Percentiles rank a stretch among this genome's conserved stretches.
phyloP scores from a whole-genome alignment of 2,329 filamentous ascomycete genomes.

The Claviceps africana region DNA sequence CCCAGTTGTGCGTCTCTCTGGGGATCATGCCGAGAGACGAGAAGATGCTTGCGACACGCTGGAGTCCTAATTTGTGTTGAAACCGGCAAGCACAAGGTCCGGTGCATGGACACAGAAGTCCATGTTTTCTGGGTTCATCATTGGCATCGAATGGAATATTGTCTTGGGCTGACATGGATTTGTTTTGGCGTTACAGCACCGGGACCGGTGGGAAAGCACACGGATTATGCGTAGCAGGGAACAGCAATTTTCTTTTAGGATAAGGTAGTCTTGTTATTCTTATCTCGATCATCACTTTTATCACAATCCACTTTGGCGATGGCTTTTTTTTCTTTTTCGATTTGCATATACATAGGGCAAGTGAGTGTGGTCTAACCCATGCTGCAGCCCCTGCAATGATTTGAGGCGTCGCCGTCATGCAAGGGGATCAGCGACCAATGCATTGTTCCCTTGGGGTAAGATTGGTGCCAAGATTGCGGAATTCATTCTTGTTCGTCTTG shows the following conservation, averaged over 20 bases:
- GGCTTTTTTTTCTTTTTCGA: background rate
- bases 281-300: constrained; percentile 1
- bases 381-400: background rate
- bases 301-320: background rate
- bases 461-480: too few species aligned
- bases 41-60: background rate
- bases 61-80: background rate
- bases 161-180: constrained; percentile 5
- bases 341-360: background rate
- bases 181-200: constrained; percentile 9
- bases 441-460: too few species aligned
- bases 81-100: background rate
- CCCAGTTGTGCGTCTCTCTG: background rate
- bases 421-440: background rate
- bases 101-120: background rate
- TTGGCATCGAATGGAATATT: constrained; percentile 3
- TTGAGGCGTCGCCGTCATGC: background rate
- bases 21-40: background rate
- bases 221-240: background rate
- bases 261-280: constrained; percentile 6
- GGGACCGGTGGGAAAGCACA: constrained; percentile 1
- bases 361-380: background rate
- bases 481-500: too few species aligned
- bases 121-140: background rate
- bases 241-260: constrained; percentile 5